Percentiles rank a stretch among this genome's conserved stretches.
These are phyloP conservation scores for Bruguiera gymnorhiza DNA, from an alignment of 345 rosid genomes.

Conservation along the genomic window DNA sequence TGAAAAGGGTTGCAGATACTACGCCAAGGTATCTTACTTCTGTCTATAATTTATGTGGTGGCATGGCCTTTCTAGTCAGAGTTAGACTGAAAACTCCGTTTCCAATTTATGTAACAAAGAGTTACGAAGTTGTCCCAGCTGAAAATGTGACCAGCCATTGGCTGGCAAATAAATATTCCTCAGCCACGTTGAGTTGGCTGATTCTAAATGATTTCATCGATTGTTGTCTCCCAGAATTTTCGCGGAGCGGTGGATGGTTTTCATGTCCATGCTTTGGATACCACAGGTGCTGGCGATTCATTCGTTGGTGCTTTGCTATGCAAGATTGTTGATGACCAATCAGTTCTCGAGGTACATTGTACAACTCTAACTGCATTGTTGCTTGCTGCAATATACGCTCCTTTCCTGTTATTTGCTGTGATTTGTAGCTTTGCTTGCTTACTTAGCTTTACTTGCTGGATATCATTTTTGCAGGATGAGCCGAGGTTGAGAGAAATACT, in stretches of 20 bases:
- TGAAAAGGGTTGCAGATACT: conserved; percentile 89
- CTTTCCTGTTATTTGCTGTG: too few species aligned
- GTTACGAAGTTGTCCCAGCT: too few species aligned
- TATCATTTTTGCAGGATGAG: conserved; percentile 49
- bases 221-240: conserved; percentile 49
- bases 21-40: conserved; percentile 71
- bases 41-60: too few species aligned
- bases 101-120: too few species aligned
- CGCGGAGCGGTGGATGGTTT: conserved; percentile 73
- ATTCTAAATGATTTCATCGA: background rate
- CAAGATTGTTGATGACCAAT: conserved; percentile 70
- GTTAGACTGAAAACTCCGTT: background rate
- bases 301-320: conserved; percentile 82
- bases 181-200: background rate
- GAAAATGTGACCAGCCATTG: background rate
- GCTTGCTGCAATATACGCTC: too few species aligned
- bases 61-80: background rate
- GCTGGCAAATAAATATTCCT: background rate
- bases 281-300: conserved; percentile 97
- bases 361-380: background rate
- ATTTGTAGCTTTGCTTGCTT: too few species aligned
- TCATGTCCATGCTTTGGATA: conserved; percentile 72
- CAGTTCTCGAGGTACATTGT: conserved; percentile 59
- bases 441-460: too few species aligned
- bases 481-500: conserved; percentile 65